These are phyloP conservation scores for Cercis canadensis DNA, from an alignment of 306 rosid genomes.

Conservation along the genomic window DNA sequence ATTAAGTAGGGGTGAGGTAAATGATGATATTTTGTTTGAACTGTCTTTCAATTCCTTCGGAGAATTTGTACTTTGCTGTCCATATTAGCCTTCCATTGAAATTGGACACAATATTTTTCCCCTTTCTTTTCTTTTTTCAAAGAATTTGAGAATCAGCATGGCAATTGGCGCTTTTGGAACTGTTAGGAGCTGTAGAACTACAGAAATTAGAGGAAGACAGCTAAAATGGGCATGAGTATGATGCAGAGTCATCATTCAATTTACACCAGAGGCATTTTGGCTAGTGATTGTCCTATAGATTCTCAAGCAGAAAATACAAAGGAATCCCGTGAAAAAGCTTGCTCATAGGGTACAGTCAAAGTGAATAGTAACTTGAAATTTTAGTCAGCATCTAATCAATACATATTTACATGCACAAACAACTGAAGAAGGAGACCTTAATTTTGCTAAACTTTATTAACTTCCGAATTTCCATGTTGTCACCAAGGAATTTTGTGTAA, in stretches of 20 bases:
- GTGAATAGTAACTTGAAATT: slow-evolving; percentile 9
- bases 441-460: slow-evolving; percentile 19
- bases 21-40: slow-evolving; percentile 1
- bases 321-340: slow-evolving; percentile 25
- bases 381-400: slow-evolving; percentile 18
- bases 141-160: slow-evolving; percentile 9
- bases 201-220: slow-evolving; percentile 13
- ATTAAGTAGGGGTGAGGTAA: neutral
- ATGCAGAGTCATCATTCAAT: slow-evolving; percentile 31
- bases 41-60: slow-evolving; percentile 15
- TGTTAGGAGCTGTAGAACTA: slow-evolving; percentile 13
- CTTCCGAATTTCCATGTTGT: neutral
- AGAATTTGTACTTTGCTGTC: slow-evolving; percentile 22
- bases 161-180: slow-evolving; percentile 15
- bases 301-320: slow-evolving; percentile 17
- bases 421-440: slow-evolving; percentile 1
- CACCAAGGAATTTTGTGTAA: neutral
- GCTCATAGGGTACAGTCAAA: slow-evolving; percentile 6
- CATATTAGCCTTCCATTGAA: neutral
- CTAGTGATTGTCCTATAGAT: slow-evolving; percentile 37
- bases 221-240: slow-evolving; percentile 23
- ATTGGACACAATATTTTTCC: neutral
- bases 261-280: slow-evolving; percentile 32
- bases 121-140: neutral
- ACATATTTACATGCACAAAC: slow-evolving; percentile 16